Percentiles rank a stretch among this genome's conserved stretches.
Evolutionary conservation across 768 basidiomycete genomes (phyloP).

Genomic region (Russula abietina): DNA sequence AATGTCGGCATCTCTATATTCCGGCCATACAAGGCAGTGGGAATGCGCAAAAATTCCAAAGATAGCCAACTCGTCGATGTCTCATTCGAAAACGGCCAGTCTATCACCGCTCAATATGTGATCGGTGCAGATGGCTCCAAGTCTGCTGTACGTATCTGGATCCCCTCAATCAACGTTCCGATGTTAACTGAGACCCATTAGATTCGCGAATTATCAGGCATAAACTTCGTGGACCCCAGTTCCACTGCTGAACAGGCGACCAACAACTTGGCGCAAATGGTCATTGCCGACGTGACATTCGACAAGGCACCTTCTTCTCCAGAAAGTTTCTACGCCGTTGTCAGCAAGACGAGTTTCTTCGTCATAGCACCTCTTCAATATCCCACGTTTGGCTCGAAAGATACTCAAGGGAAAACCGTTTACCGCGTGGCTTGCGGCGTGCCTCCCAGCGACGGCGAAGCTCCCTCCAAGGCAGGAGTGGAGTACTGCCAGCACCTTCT

Average conservation of each 20-base stretch:
- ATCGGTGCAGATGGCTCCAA: slow-evolving; percentile 48
- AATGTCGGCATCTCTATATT: slow-evolving; percentile 33
- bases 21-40: slow-evolving; percentile 38
- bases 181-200: slow-evolving; percentile 24
- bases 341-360: slow-evolving; percentile 33
- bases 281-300: slow-evolving; percentile 45
- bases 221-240: slow-evolving; percentile 43
- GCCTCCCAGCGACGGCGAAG: slow-evolving; percentile 32
- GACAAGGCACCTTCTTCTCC: slow-evolving; percentile 10
- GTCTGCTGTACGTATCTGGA: slow-evolving; percentile 36
- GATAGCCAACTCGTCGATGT: slow-evolving; percentile 35
- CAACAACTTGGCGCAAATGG: slow-evolving; percentile 36
- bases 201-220: slow-evolving; percentile 39
- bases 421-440: slow-evolving; percentile 41
- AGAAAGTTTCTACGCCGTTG: slow-evolving; percentile 21
- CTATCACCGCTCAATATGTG: slow-evolving; percentile 42
- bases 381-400: slow-evolving; percentile 26
- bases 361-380: slow-evolving; percentile 34
- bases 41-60: slow-evolving; percentile 31
- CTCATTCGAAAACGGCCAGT: slow-evolving; percentile 42
- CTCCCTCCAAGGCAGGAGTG: slow-evolving; percentile 35
- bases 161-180: not conserved
- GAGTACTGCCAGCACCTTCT: slow-evolving; percentile 42
- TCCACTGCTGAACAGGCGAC: slow-evolving; percentile 24
- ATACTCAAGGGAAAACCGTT: slow-evolving; percentile 23